Percentiles rank a stretch among this genome's conserved stretches.
Evolutionary conservation across 148 eudicot species (phyloP).

Genomic region (Cornus suecica): DNA sequence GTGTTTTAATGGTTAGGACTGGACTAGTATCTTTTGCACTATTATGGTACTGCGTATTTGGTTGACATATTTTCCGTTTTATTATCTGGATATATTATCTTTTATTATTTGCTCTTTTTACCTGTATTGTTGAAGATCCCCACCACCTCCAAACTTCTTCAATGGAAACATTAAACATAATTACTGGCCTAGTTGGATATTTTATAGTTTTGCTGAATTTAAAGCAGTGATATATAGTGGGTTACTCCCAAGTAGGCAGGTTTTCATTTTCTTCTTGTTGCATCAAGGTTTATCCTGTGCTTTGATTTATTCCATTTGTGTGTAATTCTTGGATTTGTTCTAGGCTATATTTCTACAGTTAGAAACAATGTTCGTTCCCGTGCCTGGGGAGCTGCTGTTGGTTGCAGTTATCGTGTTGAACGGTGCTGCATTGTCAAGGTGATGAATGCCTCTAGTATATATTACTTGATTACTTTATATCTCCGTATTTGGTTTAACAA

Average conservation of each 20-base stretch:
- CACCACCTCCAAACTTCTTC: too few species aligned
- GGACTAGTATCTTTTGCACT: too few species aligned
- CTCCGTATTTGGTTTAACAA: not conserved
- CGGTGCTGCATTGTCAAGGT: slow-evolving; percentile 95
- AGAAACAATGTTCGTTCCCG: slow-evolving; percentile 96
- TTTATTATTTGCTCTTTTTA: not conserved
- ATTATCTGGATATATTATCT: too few species aligned
- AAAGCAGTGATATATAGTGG: not conserved
- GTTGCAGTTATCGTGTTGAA: slow-evolving; percentile 93
- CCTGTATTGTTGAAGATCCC: too few species aligned
- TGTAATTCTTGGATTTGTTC: slow-evolving; percentile 14
- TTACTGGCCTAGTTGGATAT: too few species aligned
- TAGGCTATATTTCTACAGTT: slow-evolving; percentile 85
- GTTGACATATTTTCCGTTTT: too few species aligned
- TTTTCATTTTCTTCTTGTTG: not conserved
- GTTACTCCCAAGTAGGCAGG: not conserved
- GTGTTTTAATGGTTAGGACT: too few species aligned
- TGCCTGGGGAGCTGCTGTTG: slow-evolving; percentile 98
- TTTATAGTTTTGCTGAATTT: not conserved
- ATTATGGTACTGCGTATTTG: too few species aligned
- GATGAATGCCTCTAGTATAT: slow-evolving; percentile 6
- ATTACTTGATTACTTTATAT: not conserved
- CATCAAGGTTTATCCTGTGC: not conserved
- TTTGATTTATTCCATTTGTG: not conserved
- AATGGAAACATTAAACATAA: too few species aligned